Evolutionary conservation across 257 asterid genomes (phyloP), one percentile per base, ranked within the genome.

Genomic region (Buddleja alternifolia): DNA sequence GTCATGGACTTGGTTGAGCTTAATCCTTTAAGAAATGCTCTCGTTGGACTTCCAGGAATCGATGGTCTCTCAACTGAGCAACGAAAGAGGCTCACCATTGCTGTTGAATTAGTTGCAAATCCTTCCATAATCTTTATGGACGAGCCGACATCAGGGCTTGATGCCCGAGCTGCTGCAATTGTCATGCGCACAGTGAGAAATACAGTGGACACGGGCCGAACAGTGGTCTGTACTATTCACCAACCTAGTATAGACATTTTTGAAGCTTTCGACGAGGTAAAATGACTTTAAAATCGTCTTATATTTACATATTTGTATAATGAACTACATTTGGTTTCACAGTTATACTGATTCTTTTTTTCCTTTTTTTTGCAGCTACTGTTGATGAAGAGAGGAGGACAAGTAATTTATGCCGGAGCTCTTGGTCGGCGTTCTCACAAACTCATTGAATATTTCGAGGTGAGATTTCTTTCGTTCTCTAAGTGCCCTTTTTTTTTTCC

Each of bases 61-160:
- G 77, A 83, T 7, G 95, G 95, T 39, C 89, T 87, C 11, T 87
- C 95, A 10, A 85, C 91, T 12, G 95, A 87, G 73, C 95, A 87
- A 73, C 79, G 95, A 66, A 87, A 87, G 76, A 79, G 95, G 76
- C 81, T 87, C 8, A 87, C 94, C 7, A 86, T 85, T 48, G 93
- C 90, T n/a, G 93, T 86, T 44, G 93, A 86, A 63, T 75, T 86
- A 45, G 93, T 86, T 47, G 88, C 93, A 10, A 86, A 86, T 75
- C 93, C 93, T 3, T 86, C 93, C 29, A 82, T 86, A 55, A 86
- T 86, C 70, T 86, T 86, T 42, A 86, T 86, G 93, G 93, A 84
- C 24, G 93, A 84, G 77, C 90, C 90, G 1, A 84, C 93, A 0
- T 84, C 90, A 37, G 90, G 90, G 36, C 90, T 86, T 21, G 90